These are phyloP conservation scores for Macrotyloma uniflorum DNA, from an alignment of 306 rosid genomes.

Conservation along the genomic window DNA sequence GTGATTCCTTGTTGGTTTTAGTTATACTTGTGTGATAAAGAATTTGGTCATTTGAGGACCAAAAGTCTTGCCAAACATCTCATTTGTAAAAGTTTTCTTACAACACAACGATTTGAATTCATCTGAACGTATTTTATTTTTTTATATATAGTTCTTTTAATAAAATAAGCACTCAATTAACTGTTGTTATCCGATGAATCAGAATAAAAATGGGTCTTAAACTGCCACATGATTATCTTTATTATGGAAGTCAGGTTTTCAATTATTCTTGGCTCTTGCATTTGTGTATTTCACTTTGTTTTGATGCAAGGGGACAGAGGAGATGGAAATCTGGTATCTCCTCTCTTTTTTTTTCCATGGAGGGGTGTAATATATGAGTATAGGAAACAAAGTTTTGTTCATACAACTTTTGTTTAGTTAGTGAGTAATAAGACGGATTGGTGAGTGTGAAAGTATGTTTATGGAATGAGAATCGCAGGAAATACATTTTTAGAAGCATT, in stretches of 20 bases:
- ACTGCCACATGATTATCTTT: not conserved
- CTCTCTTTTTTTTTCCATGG: no score
- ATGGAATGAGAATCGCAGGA: no score
- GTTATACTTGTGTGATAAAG: slow-evolving; percentile 8
- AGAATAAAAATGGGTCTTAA: not conserved
- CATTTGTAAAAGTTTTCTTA: not conserved
- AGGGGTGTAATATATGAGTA: no score
- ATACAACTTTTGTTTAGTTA: no score
- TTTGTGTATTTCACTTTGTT: no score
- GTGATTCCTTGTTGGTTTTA: slow-evolving; percentile 13
- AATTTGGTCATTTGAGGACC: slow-evolving; percentile 37
- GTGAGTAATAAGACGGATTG: no score
- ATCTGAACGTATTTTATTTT: slow-evolving; percentile 1
- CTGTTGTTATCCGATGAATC: not conserved
- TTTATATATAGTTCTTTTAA: slow-evolving; percentile 16
- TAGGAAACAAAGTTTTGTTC: no score
- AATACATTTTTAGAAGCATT: no score
- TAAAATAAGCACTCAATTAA: not conserved
- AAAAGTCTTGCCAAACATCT: slow-evolving; percentile 12
- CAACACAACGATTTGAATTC: slow-evolving; percentile 15
- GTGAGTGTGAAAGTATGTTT: no score
- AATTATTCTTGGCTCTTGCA: not conserved
- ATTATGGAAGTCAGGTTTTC: not conserved
- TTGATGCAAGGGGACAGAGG: no score
- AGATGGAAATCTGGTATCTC: no score